A percentile compares a stretch with the other conserved stretches of the same genome.
Evolutionary conservation across 129 eudicot species (phyloP).

Genomic region (Deinandra increscens): DNA sequence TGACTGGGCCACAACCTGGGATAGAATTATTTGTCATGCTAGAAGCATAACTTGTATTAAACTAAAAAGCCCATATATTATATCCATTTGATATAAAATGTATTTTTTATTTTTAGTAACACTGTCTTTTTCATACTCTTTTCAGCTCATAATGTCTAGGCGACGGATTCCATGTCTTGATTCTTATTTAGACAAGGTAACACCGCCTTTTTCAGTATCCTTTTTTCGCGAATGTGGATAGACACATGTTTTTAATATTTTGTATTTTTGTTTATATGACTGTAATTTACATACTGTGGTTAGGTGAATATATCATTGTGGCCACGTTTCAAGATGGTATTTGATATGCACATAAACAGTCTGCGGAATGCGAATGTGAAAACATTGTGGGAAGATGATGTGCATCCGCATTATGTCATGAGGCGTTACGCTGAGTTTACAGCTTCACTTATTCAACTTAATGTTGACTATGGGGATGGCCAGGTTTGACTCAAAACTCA

Average conservation of each 20-base stretch:
- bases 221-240: neutral
- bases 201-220: slow-evolving; percentile 9
- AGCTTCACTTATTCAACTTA: slow-evolving; percentile 91
- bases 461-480: slow-evolving; percentile 95
- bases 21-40: slow-evolving; percentile 3
- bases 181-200: slow-evolving; percentile 93
- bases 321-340: slow-evolving; percentile 98
- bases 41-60: slow-evolving; percentile 17
- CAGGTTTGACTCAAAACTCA: slow-evolving; percentile 54
- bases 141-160: slow-evolving; percentile 95
- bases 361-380: slow-evolving; percentile 80
- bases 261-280: neutral
- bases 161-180: slow-evolving; percentile 95
- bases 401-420: slow-evolving; percentile 99
- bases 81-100: slow-evolving; percentile 1
- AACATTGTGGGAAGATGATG: slow-evolving; percentile 97
- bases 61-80: neutral
- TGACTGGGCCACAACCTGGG: neutral
- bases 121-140: neutral
- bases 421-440: slow-evolving; percentile 98
- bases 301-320: slow-evolving; percentile 92
- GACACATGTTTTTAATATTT: neutral
- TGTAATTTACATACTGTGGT: slow-evolving; percentile 18
- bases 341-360: slow-evolving; percentile 95
- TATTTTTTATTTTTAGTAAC: neutral